These are phyloP conservation scores for Chiua sp. DNA, from an alignment of 1,284 basidiomycete species.

Conservation along the genomic window DNA sequence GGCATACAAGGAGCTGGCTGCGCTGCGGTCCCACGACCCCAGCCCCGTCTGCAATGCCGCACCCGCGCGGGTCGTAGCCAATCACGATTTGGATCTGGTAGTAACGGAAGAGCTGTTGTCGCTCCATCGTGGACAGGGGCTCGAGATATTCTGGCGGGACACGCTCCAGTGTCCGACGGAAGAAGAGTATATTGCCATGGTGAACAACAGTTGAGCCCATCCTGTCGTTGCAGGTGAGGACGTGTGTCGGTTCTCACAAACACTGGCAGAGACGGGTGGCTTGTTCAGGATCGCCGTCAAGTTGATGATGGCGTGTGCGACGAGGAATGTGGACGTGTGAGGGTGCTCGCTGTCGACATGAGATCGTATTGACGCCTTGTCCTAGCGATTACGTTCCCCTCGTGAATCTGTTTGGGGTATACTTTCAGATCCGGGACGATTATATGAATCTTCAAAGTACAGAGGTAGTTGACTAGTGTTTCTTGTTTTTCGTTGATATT, in stretches of 20 bases:
- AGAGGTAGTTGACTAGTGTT: slow-evolving; percentile 78
- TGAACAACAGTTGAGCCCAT: slow-evolving; percentile 83
- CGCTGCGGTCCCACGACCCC: slow-evolving; percentile 47
- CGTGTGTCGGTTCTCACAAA: too few species aligned
- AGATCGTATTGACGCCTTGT: too few species aligned
- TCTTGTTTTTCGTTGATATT: too few species aligned
- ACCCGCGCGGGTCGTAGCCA: slow-evolving; percentile 41
- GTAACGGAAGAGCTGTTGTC: slow-evolving; percentile 91
- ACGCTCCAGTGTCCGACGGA: slow-evolving; percentile 92
- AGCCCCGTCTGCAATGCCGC: slow-evolving; percentile 20
- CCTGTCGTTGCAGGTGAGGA: background rate
- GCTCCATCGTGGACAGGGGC: slow-evolving; percentile 94
- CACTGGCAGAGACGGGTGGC: slow-evolving; percentile 98
- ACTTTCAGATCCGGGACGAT: slow-evolving; percentile 97
- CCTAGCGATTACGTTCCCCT: slow-evolving; percentile 94
- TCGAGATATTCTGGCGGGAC: slow-evolving; percentile 96
- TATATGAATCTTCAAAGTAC: slow-evolving; percentile 94
- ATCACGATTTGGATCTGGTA: slow-evolving; percentile 63
- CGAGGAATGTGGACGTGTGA: slow-evolving; percentile 66
- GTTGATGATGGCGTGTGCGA: slow-evolving; percentile 92
- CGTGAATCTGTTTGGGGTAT: slow-evolving; percentile 93
- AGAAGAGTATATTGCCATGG: slow-evolving; percentile 95
- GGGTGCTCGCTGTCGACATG: too few species aligned
- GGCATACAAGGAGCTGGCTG: slow-evolving; percentile 80
- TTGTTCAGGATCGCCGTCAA: slow-evolving; percentile 93